Base-by-base conservation (phyloP, 2,329 filamentous ascomycete species). In the Knufia fluminis region DNA sequence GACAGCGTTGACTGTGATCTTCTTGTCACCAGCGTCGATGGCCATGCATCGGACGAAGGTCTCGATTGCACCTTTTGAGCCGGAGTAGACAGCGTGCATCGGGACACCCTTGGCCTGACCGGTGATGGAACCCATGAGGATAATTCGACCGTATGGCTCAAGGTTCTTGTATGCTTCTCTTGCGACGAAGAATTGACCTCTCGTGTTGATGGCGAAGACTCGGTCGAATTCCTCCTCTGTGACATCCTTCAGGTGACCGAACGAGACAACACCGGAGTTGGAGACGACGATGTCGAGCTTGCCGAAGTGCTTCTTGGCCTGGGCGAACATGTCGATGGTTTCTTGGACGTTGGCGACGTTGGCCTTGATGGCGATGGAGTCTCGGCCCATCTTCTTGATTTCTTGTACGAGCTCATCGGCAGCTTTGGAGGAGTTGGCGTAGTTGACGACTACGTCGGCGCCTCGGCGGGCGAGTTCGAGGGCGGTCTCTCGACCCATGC, bases 131-230 rank as follows among this genome's bases (percentile, higher is more conserved):
- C 55, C 57, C 79, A 85, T 88, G 56, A 89, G 72, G 66, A 89
- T 83, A 58, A 90, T 77, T 40, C 85, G 75, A 26, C 85, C 85
- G 50, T 84, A 81, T 39, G 77, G 72, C 62, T 82, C 75, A 55
- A 86, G 76, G 68, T 86, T 72, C 69, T 82, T 82, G 67, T 84
- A 83, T 4, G 79, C 85, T 51, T 85, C 80, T 69, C 86, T 82
- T 17, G 83, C 84, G 46, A 88, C 83, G 65, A 88, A 87, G 73
- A 87, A 87, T 68, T 87, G 82, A 41, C 80, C 82, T 7, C 80
- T 71, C 4, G 81, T 76, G 68, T 85, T 85, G 63, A 85, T 68
- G 68, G 71, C 73, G 71, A 85, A 83, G 56, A 85, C 80, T 54
- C 82, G 79, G 64, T 86, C 82, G 63, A 79, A 85, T 67, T 84